Conservation (phyloP, 2,329 filamentous ascomycete genomes). For the Aureobasidium musti region DNA sequence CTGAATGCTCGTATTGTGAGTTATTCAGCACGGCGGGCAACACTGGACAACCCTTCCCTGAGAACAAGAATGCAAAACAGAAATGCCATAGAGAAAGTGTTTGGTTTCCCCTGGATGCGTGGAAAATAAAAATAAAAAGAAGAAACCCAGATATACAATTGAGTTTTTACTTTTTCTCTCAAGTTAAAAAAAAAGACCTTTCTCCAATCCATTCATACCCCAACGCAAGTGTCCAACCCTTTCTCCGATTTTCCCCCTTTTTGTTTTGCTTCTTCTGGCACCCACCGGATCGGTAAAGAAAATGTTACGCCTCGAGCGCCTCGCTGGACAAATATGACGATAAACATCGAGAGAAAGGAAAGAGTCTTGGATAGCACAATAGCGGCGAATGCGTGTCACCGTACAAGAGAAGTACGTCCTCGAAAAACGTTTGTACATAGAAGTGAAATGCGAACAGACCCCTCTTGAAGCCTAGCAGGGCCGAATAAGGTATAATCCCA, state of each 20-base stretch:
- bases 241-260: not conserved
- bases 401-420: slow-evolving; percentile 11
- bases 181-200: not conserved
- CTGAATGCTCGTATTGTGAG: too few relatives aligned
- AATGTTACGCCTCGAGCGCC: slow-evolving; percentile 20
- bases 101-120: too few relatives aligned
- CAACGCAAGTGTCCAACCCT: not conserved
- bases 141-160: not conserved
- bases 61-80: too few relatives aligned
- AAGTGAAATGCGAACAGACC: slow-evolving; percentile 11
- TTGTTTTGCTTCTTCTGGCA: slow-evolving; percentile 2
- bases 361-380: not conserved
- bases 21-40: too few relatives aligned
- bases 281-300: not conserved
- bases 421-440: slow-evolving; percentile 21
- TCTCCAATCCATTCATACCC: not conserved
- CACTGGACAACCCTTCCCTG: too few relatives aligned
- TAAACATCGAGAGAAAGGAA: not conserved
- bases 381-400: not conserved
- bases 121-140: not conserved
- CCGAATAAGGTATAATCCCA: not conserved
- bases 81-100: too few relatives aligned
- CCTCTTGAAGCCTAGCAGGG: too few relatives aligned
- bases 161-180: not conserved
- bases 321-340: slow-evolving; percentile 14